These are phyloP conservation scores for Fraxinus angustifolia DNA, from an alignment of 305 asterid species.

Conservation along the genomic window DNA sequence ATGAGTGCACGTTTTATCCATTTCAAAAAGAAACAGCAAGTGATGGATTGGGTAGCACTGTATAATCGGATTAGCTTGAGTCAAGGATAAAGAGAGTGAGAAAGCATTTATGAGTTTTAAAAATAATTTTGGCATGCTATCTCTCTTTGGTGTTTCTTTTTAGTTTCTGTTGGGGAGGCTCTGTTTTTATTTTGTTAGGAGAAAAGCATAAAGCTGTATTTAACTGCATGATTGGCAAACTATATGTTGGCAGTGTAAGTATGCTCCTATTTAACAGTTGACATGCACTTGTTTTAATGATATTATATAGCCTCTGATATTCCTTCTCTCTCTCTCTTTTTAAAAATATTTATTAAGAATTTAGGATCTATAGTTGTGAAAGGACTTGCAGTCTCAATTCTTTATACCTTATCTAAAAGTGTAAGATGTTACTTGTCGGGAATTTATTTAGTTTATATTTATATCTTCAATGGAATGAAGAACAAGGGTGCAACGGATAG, in stretches of 20 bases:
- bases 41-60: background rate
- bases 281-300: background rate
- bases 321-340: background rate
- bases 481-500: background rate
- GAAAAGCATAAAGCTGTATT: background rate
- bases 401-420: background rate
- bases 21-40: background rate
- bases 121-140: background rate
- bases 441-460: background rate
- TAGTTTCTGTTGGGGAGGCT: background rate
- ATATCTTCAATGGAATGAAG: background rate
- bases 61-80: background rate
- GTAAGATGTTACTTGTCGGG: background rate
- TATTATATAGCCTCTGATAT: background rate
- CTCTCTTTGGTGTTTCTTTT: background rate
- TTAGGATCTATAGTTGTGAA: background rate
- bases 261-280: background rate
- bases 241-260: background rate
- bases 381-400: background rate
- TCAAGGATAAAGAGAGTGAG: background rate
- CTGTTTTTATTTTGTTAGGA: background rate
- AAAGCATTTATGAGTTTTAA: background rate
- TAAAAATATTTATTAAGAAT: background rate
- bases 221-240: background rate
- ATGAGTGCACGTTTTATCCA: background rate